Base-by-base conservation (phyloP, 139 green algal species). In the Chlamydomonas sp. region DNA sequence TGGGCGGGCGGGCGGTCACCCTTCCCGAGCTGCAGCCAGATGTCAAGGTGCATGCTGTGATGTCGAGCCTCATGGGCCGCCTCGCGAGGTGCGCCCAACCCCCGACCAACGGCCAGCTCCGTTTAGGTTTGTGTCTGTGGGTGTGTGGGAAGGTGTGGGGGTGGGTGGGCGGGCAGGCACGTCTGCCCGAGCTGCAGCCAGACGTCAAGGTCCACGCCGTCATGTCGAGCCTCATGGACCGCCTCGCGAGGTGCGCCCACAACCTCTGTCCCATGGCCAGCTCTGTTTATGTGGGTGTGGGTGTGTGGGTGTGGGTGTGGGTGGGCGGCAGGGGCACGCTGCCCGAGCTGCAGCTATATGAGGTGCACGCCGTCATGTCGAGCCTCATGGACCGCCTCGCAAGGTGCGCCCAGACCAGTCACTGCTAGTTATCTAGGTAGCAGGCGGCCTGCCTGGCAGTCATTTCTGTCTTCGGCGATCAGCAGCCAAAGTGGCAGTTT, bases 11-110 rank as follows among this genome's bases (percentile, higher is more conserved):
- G 62, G 79, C 98, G 66, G 87, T 71, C 4, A 83, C 89, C 35
- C 87, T 94, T 72, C 86, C 88, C 6, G 70, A 92, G 72, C 85
- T 99, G 76, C 87, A 96, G 81, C 79, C 85, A 20, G 88, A 81
- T 0, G 91, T 96, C 28, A 85, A 88, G 36, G 70, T 93, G 31
- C 81, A 87, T 61, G 49, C 79, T 3, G 79, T 95, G 5, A 80
- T 96, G 75, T 79, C 77, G 5, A 76, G 72, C 31, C 80, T 96
- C 2, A 84, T 95, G 75, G 91, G 95, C 71, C 81, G 90, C 3
- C 74, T 96, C 38, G 87, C 86, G 31, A 79, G 75, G 73, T 91
- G 73, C 37, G 81, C 59, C 3, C n/a, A n/a, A n/a, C n/a, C n/a
- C n/a, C n/a, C n/a, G n/a, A n/a, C n/a, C n/a, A n/a, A n/a, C n/a